A percentile compares a stretch with the other conserved stretches of the same genome.
phyloP scores from a whole-genome alignment of 768 basidiomycete genomes.

The Auriculariales sp. region DNA sequence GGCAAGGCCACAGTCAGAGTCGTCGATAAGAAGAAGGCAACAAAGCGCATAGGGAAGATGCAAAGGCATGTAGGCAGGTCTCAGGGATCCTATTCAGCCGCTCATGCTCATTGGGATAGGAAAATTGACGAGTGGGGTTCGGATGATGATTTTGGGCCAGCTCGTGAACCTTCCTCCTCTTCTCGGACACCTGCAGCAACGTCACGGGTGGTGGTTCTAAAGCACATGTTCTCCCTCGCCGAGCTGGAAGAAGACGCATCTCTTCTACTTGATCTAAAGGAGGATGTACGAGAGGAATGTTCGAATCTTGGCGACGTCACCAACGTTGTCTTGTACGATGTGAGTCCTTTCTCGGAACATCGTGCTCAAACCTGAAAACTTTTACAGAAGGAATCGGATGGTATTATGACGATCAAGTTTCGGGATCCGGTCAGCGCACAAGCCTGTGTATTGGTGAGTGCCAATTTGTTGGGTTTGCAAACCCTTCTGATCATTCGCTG shows the following conservation, averaged over 20 bases:
- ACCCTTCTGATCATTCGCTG: too few species aligned
- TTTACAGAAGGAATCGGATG: conserved; percentile 74
- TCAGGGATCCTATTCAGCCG: too few species aligned
- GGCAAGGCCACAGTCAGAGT: conserved; percentile 37
- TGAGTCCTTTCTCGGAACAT: conserved; percentile 37
- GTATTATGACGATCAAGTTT: conserved; percentile 94
- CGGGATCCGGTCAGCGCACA: conserved; percentile 83
- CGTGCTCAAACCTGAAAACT: neutral
- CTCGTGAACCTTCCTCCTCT: conserved; percentile 40
- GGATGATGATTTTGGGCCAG: conserved; percentile 80
- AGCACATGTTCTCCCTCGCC: conserved; percentile 84
- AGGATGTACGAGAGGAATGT: conserved; percentile 92
- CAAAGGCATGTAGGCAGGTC: conserved; percentile 50
- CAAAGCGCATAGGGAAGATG: conserved; percentile 70
- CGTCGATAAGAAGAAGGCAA: conserved; percentile 63
- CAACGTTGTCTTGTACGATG: conserved; percentile 89
- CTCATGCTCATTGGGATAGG: conserved; percentile 33
- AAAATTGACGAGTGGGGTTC: conserved; percentile 92
- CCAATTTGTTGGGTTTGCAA: neutral
- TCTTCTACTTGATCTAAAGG: conserved; percentile 81
- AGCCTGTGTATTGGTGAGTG: conserved; percentile 72
- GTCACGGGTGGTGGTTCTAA: conserved; percentile 78
- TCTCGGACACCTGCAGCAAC: too few species aligned
- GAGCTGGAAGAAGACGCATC: conserved; percentile 78
- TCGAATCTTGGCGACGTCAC: conserved; percentile 85